phyloP scores from a whole-genome alignment of 1,284 basidiomycete genomes.

The Sutorius eximius region DNA sequence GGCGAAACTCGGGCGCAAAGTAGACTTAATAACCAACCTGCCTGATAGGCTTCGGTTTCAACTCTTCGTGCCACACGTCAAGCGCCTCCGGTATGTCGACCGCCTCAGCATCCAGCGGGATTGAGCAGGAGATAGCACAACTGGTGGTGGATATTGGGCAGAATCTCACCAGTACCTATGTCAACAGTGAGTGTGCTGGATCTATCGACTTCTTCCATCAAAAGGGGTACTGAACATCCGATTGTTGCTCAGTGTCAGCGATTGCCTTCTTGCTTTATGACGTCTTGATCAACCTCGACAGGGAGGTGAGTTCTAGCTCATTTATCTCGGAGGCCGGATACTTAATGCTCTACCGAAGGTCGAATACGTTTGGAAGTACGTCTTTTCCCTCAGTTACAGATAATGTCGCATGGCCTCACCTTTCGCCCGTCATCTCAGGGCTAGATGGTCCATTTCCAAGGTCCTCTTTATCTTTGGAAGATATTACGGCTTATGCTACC shows the following conservation, averaged over 20 bases:
- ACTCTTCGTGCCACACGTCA: neutral
- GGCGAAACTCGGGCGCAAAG: neutral
- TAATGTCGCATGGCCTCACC: neutral
- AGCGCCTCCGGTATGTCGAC: neutral
- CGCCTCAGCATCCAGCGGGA: neutral
- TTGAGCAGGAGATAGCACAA: neutral
- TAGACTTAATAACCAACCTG: neutral
- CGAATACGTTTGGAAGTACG: conserved; percentile 8
- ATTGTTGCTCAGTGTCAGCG: neutral
- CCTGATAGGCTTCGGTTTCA: neutral
- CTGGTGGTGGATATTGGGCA: neutral
- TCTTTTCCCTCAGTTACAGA: neutral
- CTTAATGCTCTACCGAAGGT: neutral
- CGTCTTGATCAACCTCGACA: conserved; percentile 6
- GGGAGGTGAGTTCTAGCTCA: neutral
- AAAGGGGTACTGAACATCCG: neutral
- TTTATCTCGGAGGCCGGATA: neutral
- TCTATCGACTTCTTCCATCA: neutral
- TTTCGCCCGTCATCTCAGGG: neutral
- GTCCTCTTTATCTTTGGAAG: neutral
- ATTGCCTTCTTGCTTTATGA: conserved; percentile 5
- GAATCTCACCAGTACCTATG: conserved; percentile 1
- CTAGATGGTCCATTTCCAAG: neutral
- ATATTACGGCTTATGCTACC: neutral
- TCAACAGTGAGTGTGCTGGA: neutral